A percentile compares a stretch with the other conserved stretches of the same genome.
Conservation (phyloP, 1,139 yeast genomes). For the Debaryomycetaceae sp. region DNA sequence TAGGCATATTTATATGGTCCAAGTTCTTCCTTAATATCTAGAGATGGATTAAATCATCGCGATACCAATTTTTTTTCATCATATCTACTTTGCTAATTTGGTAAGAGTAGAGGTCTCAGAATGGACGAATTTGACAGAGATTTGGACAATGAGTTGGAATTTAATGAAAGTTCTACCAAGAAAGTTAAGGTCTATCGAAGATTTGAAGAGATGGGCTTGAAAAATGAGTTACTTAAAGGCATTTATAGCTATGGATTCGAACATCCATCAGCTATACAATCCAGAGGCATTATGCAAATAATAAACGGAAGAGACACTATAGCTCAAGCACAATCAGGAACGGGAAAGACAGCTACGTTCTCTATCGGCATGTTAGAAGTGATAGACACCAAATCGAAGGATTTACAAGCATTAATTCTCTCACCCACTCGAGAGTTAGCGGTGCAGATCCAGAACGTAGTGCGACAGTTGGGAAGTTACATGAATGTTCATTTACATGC, state of each 20-base stretch:
- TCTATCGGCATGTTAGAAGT: conserved; percentile 87
- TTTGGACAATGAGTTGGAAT: conserved; percentile 54
- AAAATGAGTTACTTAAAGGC: conserved; percentile 67
- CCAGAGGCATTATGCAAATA: conserved; percentile 90
- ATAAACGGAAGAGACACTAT: conserved; percentile 88
- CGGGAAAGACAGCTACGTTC: conserved; percentile 97
- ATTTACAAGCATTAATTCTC: conserved; percentile 77
- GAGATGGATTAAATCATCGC: conserved; percentile 4
- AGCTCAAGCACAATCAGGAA: conserved; percentile 98
- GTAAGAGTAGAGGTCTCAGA: not conserved
- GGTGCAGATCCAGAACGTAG: conserved; percentile 81
- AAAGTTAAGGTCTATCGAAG: conserved; percentile 61
- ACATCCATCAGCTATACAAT: conserved; percentile 92
- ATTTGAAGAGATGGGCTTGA: conserved; percentile 77
- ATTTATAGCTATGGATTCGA: conserved; percentile 91
- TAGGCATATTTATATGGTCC: conserved; percentile 3
- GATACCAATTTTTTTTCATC: not conserved
- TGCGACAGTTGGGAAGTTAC: conserved; percentile 79
- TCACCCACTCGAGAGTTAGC: conserved; percentile 98
- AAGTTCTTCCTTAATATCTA: conserved; percentile 1
- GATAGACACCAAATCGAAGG: conserved; percentile 63
- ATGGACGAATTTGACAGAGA: conserved; percentile 52
- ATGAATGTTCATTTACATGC: conserved; percentile 85
- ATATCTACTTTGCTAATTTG: not conserved
- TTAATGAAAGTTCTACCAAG: conserved; percentile 52